Conservation (phyloP, 1,139 yeast genomes). For the Pichia inconspicua region DNA sequence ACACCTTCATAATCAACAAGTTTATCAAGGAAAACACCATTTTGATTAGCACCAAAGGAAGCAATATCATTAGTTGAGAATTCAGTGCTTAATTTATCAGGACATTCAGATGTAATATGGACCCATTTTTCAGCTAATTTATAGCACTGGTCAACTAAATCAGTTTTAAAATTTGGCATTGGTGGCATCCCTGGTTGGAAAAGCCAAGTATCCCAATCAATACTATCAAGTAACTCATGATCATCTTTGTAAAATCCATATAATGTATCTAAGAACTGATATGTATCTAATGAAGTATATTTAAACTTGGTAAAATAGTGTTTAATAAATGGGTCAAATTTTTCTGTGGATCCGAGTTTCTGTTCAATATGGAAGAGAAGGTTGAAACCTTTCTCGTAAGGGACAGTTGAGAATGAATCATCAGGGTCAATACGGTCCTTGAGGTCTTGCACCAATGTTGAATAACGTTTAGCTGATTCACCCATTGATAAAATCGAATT, state of each 20-base stretch:
- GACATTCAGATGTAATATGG: slow-evolving; percentile 27
- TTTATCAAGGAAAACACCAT: slow-evolving; percentile 69
- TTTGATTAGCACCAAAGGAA: slow-evolving; percentile 64
- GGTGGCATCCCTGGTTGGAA: slow-evolving; percentile 83
- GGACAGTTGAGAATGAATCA: slow-evolving; percentile 80
- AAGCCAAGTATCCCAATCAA: slow-evolving; percentile 85
- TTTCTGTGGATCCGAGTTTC: slow-evolving; percentile 59
- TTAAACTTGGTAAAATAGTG: slow-evolving; percentile 65
- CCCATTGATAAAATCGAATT: slow-evolving; percentile 60
- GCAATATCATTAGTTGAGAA: slow-evolving; percentile 40
- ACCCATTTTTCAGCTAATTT: slow-evolving; percentile 62
- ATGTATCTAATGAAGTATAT: slow-evolving; percentile 68
- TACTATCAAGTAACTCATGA: slow-evolving; percentile 44
- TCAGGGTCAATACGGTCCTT: slow-evolving; percentile 68
- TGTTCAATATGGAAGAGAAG: slow-evolving; percentile 67
- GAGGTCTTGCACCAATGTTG: slow-evolving; percentile 63
- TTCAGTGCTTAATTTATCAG: slow-evolving; percentile 16
- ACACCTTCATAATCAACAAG: slow-evolving; percentile 39
- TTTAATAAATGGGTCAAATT: slow-evolving; percentile 73
- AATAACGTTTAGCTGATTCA: slow-evolving; percentile 42
- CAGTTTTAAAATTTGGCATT: slow-evolving; percentile 71
- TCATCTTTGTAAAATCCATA: slow-evolving; percentile 55
- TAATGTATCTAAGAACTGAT: slow-evolving; percentile 68
- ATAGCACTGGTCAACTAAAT: slow-evolving; percentile 68
- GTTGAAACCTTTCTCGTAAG: slow-evolving; percentile 87